Base-by-base conservation (phyloP, 768 basidiomycete genomes). In the Mycena haematopus region DNA sequence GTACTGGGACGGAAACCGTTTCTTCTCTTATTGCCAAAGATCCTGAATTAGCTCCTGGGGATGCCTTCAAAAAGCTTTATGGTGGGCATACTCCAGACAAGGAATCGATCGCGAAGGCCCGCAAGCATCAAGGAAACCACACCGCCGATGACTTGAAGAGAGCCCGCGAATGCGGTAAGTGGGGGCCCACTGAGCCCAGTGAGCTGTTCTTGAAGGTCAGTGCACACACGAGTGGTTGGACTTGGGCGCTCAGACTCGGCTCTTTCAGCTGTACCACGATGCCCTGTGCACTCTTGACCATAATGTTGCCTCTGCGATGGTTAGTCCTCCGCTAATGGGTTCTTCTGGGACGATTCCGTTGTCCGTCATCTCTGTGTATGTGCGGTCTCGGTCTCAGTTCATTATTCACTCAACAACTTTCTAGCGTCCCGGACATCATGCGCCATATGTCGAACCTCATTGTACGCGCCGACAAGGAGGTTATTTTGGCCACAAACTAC, bases 371-470 rank as follows among this genome's bases (percentile, higher is more conserved):
- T 88, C 87, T 19, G 74, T 86, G 79, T 81, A 70, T 19, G 82
- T 68, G 6, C 24, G 38, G 40, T 10, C 44, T 21, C 42, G 17
- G 6, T 21, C 31, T 3, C 33, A 5, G 51, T 61, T 35, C 24
- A 31, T 27, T 6, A 25, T 50, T 2, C 27, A 53, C 45, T 22
- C 21, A 38, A 15, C 22, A 14, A 29, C 55, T 54, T 38, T 60
- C 9, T 62, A 85, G 82, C 45, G 86, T 90, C 47, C 87, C 90
- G 0, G 90, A 91, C 68, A 91, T 90, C 66, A 88, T 90, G 80
- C 79, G 82, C 55, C 89, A 91, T 68, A 87, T 89, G 74, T 78
- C 82, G 21, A 83, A 86, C 51, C 77, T 84, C 51, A 88, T 91
- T 55, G 79, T 86, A 24, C 76, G 79, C 31, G 88, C 89, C 10